phyloP scores from a whole-genome alignment of 1,284 basidiomycete genomes.

The Fomitopsis pinicola region DNA sequence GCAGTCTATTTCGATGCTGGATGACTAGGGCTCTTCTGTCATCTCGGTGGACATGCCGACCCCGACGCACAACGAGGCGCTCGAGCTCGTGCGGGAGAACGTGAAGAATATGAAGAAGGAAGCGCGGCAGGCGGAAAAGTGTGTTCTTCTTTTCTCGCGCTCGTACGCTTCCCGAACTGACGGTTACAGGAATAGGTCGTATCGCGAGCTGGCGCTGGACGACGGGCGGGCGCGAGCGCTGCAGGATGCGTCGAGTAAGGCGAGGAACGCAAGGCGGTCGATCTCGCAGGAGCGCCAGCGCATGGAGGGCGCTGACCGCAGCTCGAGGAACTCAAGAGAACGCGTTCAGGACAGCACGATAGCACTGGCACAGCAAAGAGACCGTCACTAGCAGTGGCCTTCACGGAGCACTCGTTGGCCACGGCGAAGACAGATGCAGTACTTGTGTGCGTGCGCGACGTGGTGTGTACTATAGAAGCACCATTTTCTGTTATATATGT shows the following conservation, averaged over 20 bases:
- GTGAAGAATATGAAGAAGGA: conserved; percentile 51
- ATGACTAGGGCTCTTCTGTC: not conserved
- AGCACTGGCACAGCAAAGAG: too few species aligned
- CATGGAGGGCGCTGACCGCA: conserved; percentile 20
- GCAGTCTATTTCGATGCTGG: not conserved
- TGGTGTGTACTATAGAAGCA: too few species aligned
- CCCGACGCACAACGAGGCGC: conserved; percentile 45
- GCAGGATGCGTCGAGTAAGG: conserved; percentile 47
- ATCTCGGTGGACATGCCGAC: conserved; percentile 20
- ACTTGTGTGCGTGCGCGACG: too few species aligned
- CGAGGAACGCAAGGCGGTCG: conserved; percentile 43
- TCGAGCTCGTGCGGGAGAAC: conserved; percentile 51
- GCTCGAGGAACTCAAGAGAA: too few species aligned
- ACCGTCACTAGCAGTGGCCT: too few species aligned
- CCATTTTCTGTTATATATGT: too few species aligned
- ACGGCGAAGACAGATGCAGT: too few species aligned
- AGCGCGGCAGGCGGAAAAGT: conserved; percentile 56
- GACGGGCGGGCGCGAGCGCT: conserved; percentile 46
- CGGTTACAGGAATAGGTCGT: conserved; percentile 25
- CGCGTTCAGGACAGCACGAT: too few species aligned
- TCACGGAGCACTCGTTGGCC: too few species aligned
- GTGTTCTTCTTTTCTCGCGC: conserved; percentile 14
- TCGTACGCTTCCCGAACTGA: conserved; percentile 3
- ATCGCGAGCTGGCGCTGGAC: conserved; percentile 32
- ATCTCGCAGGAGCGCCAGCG: conserved; percentile 39